phyloP scores from a whole-genome alignment of 768 basidiomycete species.

The Tricholomella constricta region DNA sequence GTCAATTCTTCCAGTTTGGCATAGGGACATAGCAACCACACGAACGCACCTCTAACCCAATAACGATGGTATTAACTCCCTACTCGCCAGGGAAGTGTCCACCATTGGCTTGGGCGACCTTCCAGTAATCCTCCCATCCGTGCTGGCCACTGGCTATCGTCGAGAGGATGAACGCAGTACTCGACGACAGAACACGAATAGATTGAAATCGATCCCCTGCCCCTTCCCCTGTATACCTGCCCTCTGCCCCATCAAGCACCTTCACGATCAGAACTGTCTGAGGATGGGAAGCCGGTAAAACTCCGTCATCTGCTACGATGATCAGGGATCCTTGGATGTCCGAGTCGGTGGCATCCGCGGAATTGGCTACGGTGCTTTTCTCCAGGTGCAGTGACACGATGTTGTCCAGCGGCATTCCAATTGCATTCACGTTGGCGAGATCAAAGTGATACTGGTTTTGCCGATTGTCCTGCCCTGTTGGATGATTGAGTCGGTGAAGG shows the following conservation, averaged over 20 bases:
- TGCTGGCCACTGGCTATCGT: slow-evolving; percentile 16
- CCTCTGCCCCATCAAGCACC: neutral
- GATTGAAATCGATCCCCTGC: slow-evolving; percentile 4
- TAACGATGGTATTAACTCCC: neutral
- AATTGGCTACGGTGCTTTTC: neutral
- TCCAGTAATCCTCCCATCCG: slow-evolving; percentile 21
- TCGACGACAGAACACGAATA: slow-evolving; percentile 17
- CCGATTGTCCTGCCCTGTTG: neutral
- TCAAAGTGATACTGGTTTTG: slow-evolving; percentile 6
- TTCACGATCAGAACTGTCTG: slow-evolving; percentile 20
- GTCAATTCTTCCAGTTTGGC: neutral
- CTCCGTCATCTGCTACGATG: slow-evolving; percentile 17
- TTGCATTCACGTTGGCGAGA: slow-evolving; percentile 3
- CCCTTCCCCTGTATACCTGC: neutral
- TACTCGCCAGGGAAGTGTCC: slow-evolving; percentile 20
- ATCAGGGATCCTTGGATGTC: slow-evolving; percentile 12
- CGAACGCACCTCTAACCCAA: neutral
- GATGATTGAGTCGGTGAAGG: slow-evolving; percentile 11
- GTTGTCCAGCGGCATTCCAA: slow-evolving; percentile 10
- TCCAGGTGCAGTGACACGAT: slow-evolving; percentile 4
- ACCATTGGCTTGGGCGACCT: slow-evolving; percentile 16
- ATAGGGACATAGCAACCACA: neutral
- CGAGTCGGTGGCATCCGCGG: neutral
- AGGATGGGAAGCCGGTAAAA: slow-evolving; percentile 15
- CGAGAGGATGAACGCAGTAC: slow-evolving; percentile 9